Conservation (phyloP, 768 basidiomycete genomes). For the Trametes gibbosa region DNA sequence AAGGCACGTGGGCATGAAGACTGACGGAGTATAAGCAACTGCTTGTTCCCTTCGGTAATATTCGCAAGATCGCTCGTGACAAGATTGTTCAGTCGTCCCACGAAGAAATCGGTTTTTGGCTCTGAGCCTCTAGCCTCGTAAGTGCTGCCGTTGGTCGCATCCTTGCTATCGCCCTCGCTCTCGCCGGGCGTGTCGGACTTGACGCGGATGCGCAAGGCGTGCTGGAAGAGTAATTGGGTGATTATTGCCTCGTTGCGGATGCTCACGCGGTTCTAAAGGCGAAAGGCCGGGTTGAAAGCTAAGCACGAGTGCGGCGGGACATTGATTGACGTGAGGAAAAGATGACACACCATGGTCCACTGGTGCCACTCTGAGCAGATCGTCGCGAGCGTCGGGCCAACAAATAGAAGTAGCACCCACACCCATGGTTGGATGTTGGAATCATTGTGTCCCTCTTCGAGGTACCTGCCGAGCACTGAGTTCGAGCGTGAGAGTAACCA, state of each 20-base stretch:
- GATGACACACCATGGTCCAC: conserved; percentile 34
- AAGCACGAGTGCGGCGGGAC: not conserved
- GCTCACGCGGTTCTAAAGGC: not conserved
- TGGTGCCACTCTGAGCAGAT: conserved; percentile 54
- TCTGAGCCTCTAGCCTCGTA: conserved; percentile 6
- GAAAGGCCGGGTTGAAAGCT: too few relatives aligned
- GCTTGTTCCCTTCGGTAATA: conserved; percentile 22
- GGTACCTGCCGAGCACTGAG: conserved; percentile 38
- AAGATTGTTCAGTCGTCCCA: conserved; percentile 77
- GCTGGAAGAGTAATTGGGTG: conserved; percentile 40
- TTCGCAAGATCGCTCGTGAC: conserved; percentile 58
- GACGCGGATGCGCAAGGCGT: conserved; percentile 48
- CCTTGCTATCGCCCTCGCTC: not conserved
- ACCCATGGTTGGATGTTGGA: conserved; percentile 62
- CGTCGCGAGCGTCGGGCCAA: conserved; percentile 44
- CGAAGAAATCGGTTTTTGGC: conserved; percentile 42
- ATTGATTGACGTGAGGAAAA: not conserved
- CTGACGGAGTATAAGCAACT: conserved; percentile 27
- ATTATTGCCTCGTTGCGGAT: conserved; percentile 6
- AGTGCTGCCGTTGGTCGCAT: not conserved
- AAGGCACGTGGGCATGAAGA: conserved; percentile 26
- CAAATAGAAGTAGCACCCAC: conserved; percentile 55
- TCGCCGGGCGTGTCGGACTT: conserved; percentile 24
- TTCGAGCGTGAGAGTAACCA: not conserved
- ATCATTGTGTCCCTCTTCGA: conserved; percentile 51